Conservation (phyloP, 2,329 filamentous ascomycete species). For the Beauveria varroae region DNA sequence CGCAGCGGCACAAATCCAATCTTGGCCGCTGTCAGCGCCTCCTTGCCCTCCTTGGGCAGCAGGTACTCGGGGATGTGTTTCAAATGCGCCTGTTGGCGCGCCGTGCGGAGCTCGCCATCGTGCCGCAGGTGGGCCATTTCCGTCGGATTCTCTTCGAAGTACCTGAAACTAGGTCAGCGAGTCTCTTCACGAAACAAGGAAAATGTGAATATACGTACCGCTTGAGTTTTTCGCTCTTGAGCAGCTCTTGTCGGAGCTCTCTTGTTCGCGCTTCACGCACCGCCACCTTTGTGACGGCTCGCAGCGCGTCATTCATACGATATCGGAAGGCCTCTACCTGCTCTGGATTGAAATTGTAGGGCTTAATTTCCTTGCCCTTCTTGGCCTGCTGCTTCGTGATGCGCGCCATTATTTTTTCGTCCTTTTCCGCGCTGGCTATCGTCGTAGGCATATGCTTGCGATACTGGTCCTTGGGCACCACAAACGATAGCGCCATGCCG, state of each 20-base stretch:
- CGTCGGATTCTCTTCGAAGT: slow-evolving; percentile 95
- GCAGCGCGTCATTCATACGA: slow-evolving; percentile 84
- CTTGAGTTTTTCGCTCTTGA: slow-evolving; percentile 91
- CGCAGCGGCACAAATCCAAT: slow-evolving; percentile 69
- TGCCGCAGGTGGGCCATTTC: slow-evolving; percentile 84
- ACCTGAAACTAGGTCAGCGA: slow-evolving; percentile 28
- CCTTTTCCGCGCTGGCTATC: slow-evolving; percentile 66
- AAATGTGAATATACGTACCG: slow-evolving; percentile 32
- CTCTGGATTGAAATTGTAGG: slow-evolving; percentile 91
- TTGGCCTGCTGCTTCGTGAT: slow-evolving; percentile 75
- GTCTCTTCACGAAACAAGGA: neutral
- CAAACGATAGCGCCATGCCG: slow-evolving; percentile 94
- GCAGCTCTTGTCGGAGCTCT: slow-evolving; percentile 80
- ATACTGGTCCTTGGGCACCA: slow-evolving; percentile 73
- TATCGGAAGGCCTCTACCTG: slow-evolving; percentile 93
- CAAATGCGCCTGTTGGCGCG: slow-evolving; percentile 78
- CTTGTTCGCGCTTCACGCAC: slow-evolving; percentile 83
- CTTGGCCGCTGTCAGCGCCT: slow-evolving; percentile 56
- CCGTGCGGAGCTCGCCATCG: slow-evolving; percentile 78
- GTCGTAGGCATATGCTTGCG: slow-evolving; percentile 85
- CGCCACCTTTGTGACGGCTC: slow-evolving; percentile 81
- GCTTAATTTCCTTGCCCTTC: slow-evolving; percentile 72
- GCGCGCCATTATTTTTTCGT: slow-evolving; percentile 75
- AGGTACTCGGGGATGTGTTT: slow-evolving; percentile 94
- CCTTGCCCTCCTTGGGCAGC: slow-evolving; percentile 68